These are phyloP conservation scores for Hypoxylon lienhwacheense DNA, from an alignment of 495 filamentous ascomycete species.

Conservation along the genomic window DNA sequence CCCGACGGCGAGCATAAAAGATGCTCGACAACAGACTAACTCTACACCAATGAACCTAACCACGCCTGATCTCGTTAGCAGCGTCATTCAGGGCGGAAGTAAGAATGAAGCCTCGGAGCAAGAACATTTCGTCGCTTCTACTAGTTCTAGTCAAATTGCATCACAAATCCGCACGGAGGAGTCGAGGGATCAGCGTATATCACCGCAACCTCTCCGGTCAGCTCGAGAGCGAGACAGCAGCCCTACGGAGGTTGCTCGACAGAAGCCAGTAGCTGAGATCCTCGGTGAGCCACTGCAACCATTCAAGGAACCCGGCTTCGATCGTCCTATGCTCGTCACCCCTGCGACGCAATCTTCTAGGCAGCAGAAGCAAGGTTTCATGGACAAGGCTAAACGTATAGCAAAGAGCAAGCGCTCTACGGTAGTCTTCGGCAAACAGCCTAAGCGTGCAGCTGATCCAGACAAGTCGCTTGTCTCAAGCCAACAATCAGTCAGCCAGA, in stretches of 20 bases:
- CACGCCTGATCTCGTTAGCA: neutral
- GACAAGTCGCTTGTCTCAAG: conserved; percentile 38
- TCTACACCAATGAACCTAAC: neutral
- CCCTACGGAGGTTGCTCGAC: conserved; percentile 65
- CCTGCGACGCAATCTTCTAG: conserved; percentile 46
- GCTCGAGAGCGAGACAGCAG: conserved; percentile 56
- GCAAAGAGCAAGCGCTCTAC: conserved; percentile 70
- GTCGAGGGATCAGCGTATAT: conserved; percentile 23
- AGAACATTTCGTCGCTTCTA: conserved; percentile 17
- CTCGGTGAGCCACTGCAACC: conserved; percentile 63
- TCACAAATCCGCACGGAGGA: conserved; percentile 9
- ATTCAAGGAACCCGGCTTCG: conserved; percentile 35
- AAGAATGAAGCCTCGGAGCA: conserved; percentile 8
- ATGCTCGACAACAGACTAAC: conserved; percentile 6
- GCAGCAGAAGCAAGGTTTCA: conserved; percentile 41
- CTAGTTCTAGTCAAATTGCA: conserved; percentile 5
- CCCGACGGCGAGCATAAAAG: conserved; percentile 13
- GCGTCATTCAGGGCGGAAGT: neutral
- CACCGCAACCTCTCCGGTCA: conserved; percentile 23
- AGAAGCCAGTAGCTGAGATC: conserved; percentile 75
- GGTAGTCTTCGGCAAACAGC: conserved; percentile 75
- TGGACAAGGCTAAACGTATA: conserved; percentile 62
- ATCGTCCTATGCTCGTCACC: conserved; percentile 40
- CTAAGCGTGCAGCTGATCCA: conserved; percentile 33
- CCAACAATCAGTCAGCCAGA: conserved; percentile 44